Evolutionary conservation across 2,329 filamentous ascomycete species (phyloP), one percentile per base, ranked within the genome.

Genomic region (Talaromyces albobiverticillius): DNA sequence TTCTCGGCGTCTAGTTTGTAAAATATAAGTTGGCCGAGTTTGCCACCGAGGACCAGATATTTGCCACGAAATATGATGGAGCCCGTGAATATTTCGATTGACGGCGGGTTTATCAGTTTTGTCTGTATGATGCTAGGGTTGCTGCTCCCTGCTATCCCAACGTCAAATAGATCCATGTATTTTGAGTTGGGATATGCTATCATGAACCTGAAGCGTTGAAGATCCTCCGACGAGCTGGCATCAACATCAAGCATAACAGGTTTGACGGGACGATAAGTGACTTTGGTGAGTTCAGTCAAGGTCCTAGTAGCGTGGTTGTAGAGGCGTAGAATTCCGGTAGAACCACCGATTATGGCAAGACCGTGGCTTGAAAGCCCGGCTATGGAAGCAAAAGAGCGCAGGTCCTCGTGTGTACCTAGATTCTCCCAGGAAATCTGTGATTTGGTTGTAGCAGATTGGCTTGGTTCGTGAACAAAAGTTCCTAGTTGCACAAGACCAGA

Each of bases 61-160:
- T 69, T 61, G 11, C 59, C 60, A 14, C 60, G 51, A 3, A 54
- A 55, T 1, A 76, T 56, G 34, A 73, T 63, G 16, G 66, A 66
- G 52, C 79, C 79, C 58, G 78, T 80, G 16, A 81, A 82, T 13
- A 84, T 74, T 2, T 76, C 64, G 51, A 83, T 82, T 4, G 71
- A 73, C 2, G 72, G 60, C 4, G 78, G 75, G 5, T 76, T 29
- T 63, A 56, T 46, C 54, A 73, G 54, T 2, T 20, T 45, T 2
- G 50, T 50, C 34, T 36, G 29, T 32, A 5, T 40, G 16, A 45
- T 18, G n/a, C 34, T 8, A 14, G 59, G 59, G 41, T 50, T 54
- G 22, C 51, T 46, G 25, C 23, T 57, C 5, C 51, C 49, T 42
- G 55, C 55, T 10, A 57, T 36, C 2, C 61, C 58, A 29, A 67